These are phyloP conservation scores for Penicillium lividum DNA, from an alignment of 495 filamentous ascomycete genomes.

Conservation along the genomic window DNA sequence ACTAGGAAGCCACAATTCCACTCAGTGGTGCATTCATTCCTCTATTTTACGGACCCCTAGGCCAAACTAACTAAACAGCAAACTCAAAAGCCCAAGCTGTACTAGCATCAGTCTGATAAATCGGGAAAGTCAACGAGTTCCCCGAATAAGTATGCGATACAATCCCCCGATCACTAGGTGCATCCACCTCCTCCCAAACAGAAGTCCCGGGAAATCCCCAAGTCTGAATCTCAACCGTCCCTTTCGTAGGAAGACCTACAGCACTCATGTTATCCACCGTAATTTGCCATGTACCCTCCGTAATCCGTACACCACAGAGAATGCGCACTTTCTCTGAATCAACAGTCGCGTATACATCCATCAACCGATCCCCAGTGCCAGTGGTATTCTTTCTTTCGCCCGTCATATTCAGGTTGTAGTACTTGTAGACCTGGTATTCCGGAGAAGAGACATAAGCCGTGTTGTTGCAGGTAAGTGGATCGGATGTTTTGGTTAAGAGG, in stretches of 20 bases:
- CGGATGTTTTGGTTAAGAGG: constrained; percentile 21
- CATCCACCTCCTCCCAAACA: constrained; percentile 28
- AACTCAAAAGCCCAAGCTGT: constrained; percentile 43
- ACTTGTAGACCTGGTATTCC: constrained; percentile 47
- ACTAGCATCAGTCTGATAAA: constrained; percentile 32
- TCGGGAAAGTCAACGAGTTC: constrained; percentile 33
- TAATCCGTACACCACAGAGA: constrained; percentile 32
- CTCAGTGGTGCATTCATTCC: too few relatives aligned
- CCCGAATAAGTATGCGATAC: constrained; percentile 32
- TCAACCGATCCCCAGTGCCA: constrained; percentile 28
- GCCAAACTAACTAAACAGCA: neutral
- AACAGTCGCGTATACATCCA: constrained; percentile 41
- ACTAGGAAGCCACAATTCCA: too few relatives aligned
- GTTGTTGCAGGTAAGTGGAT: constrained; percentile 14
- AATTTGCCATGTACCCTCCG: constrained; percentile 35
- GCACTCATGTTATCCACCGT: constrained; percentile 27
- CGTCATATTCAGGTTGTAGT: constrained; percentile 43
- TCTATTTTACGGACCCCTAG: too few relatives aligned
- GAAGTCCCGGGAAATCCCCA: constrained; percentile 23
- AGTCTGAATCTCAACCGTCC: constrained; percentile 32
- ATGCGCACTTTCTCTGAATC: constrained; percentile 28
- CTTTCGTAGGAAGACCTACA: constrained; percentile 31
- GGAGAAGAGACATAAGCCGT: constrained; percentile 34
- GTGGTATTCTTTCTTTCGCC: constrained; percentile 34
- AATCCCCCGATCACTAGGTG: constrained; percentile 31